Conservation (phyloP, 2,329 filamentous ascomycete genomes). For the Fusarium graminum region DNA sequence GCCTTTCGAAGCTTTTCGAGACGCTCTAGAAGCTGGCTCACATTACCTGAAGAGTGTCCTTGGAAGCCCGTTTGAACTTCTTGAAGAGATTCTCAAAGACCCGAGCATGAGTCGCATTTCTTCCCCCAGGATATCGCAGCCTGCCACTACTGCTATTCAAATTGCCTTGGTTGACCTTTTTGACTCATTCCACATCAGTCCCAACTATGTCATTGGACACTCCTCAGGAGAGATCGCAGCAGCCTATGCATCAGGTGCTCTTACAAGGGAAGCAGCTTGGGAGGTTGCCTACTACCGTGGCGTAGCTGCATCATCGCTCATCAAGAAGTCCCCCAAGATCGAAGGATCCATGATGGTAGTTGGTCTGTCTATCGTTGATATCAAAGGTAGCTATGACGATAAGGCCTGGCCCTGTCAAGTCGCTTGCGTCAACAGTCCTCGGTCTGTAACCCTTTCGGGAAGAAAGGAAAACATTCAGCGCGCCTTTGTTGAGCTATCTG, state of each 20-base stretch:
- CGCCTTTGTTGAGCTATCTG: conserved; percentile 52
- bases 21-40: conserved; percentile 55
- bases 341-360: conserved; percentile 60
- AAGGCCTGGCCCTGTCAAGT: conserved; percentile 50
- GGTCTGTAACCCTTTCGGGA: conserved; percentile 61
- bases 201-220: conserved; percentile 58
- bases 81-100: conserved; percentile 54
- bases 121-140: conserved; percentile 56
- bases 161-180: conserved; percentile 59
- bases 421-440: conserved; percentile 61
- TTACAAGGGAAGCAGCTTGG: conserved; percentile 57
- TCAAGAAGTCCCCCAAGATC: conserved; percentile 45
- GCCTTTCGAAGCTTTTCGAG: conserved; percentile 58
- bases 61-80: conserved; percentile 52
- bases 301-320: conserved; percentile 51
- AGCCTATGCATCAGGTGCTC: conserved; percentile 56
- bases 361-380: conserved; percentile 51
- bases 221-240: conserved; percentile 64
- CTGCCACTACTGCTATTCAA: conserved; percentile 59
- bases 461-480: conserved; percentile 49
- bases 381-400: conserved; percentile 47
- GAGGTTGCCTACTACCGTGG: conserved; percentile 59
- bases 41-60: conserved; percentile 51
- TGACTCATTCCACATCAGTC: conserved; percentile 50
- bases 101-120: conserved; percentile 49